Evolutionary conservation across 163 green algal genomes (phyloP).

Genomic region (Volvox carteri): DNA sequence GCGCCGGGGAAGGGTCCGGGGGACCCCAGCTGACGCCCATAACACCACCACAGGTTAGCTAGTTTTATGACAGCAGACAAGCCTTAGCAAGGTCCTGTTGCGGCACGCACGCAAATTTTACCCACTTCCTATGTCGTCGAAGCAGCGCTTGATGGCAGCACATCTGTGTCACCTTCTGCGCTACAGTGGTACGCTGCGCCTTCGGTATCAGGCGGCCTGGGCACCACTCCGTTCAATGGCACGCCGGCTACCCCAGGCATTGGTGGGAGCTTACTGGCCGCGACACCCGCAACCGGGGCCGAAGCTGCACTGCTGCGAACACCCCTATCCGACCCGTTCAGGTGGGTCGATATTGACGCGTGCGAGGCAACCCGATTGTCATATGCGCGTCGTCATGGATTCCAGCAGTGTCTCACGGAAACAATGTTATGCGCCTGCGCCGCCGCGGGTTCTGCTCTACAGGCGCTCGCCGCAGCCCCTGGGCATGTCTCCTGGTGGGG

Average conservation of each 20-base stretch:
- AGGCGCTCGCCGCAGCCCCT: slow-evolving; percentile 30
- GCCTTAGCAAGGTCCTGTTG: too few species aligned
- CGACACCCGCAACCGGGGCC: not conserved
- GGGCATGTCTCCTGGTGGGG: slow-evolving; percentile 15
- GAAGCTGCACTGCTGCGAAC: not conserved
- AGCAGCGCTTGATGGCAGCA: too few species aligned
- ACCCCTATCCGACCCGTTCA: slow-evolving; percentile 21
- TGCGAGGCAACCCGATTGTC: too few species aligned
- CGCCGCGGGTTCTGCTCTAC: not conserved
- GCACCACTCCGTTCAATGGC: slow-evolving; percentile 8
- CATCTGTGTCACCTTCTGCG: not conserved
- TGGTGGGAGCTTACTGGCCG: slow-evolving; percentile 20
- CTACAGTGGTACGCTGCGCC: slow-evolving; percentile 10
- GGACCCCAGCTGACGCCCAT: slow-evolving; percentile 34
- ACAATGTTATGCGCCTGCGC: too few species aligned
- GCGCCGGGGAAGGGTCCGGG: not conserved
- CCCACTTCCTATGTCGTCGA: too few species aligned
- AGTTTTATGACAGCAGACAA: too few species aligned
- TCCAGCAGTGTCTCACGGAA: too few species aligned
- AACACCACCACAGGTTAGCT: slow-evolving; percentile 52
- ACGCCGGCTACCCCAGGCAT: not conserved
- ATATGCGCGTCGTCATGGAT: too few species aligned
- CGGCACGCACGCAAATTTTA: too few species aligned
- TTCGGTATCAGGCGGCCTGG: not conserved
- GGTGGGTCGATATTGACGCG: too few species aligned